Conservation (phyloP, 306 rosid species). For the Trifolium repens region DNA sequence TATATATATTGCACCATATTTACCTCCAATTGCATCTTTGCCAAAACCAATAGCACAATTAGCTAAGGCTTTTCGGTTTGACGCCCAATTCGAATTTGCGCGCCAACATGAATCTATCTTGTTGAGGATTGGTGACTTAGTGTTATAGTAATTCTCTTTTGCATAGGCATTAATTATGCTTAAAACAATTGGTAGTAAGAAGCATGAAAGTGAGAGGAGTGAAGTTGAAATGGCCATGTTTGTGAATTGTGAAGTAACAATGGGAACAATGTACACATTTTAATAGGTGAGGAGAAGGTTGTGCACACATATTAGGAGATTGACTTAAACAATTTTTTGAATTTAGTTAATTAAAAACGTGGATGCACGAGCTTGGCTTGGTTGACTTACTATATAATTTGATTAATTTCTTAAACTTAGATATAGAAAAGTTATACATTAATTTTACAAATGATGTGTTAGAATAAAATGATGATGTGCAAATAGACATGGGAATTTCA, state of each 20-base stretch:
- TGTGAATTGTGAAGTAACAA: constrained; percentile 7
- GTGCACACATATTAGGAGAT: constrained; percentile 57
- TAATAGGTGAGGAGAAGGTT: constrained; percentile 52
- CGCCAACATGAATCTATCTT: constrained; percentile 82
- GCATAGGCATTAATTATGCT: constrained; percentile 42
- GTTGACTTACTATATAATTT: constrained; percentile 44
- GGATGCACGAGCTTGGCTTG: constrained; percentile 61
- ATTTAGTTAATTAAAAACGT: constrained; percentile 46
- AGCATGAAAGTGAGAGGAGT: constrained; percentile 45
- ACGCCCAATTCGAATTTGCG: constrained; percentile 59
- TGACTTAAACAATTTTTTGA: constrained; percentile 30
- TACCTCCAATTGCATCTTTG: constrained; percentile 73
- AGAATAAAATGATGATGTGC: not conserved
- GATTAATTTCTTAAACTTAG: constrained; percentile 10
- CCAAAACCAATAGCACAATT: constrained; percentile 81
- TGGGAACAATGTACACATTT: constrained; percentile 21
- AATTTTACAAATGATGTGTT: not conserved
- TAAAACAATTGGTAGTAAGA: constrained; percentile 48
- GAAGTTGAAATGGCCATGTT: constrained; percentile 51
- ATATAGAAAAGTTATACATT: constrained; percentile 6
- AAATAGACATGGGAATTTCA: constrained; percentile 2
- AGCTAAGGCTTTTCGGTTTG: constrained; percentile 66
- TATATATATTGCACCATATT: constrained; percentile 56
- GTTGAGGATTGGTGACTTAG: constrained; percentile 46
- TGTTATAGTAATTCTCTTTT: constrained; percentile 22